Evolutionary conservation across 352 stramenopile species (phyloP).

Genomic region (Pythium volutum): DNA sequence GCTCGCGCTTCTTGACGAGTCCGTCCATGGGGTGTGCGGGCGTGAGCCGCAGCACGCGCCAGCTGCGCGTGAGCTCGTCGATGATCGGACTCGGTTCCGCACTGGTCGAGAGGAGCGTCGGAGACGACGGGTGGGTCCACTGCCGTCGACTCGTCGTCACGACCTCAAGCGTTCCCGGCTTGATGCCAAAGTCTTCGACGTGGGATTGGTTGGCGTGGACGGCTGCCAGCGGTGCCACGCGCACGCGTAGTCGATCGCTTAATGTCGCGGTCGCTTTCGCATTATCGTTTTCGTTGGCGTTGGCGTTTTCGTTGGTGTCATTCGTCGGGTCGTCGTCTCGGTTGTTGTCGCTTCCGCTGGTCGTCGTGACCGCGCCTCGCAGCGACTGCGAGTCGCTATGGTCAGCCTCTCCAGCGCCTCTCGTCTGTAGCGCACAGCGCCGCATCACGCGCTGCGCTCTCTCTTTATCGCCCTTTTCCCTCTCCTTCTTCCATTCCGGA

Average conservation of each 20-base stretch:
- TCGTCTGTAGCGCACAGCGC: too few species aligned
- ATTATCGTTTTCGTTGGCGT: too few species aligned
- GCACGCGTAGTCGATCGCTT: not conserved
- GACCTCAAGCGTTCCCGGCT: constrained; percentile 17
- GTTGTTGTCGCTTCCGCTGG: not conserved
- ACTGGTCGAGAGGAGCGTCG: not conserved
- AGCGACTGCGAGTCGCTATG: not conserved
- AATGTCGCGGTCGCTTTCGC: not conserved
- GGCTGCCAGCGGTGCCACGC: not conserved
- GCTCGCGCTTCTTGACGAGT: constrained; percentile 17
- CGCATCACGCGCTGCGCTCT: too few species aligned
- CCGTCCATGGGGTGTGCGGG: constrained; percentile 8
- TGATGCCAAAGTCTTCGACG: constrained; percentile 18
- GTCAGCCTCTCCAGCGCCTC: too few species aligned
- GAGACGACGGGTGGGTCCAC: constrained; percentile 11
- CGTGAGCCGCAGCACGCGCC: constrained; percentile 19
- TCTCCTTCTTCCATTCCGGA: too few species aligned
- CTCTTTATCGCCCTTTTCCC: too few species aligned
- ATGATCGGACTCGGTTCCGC: constrained; percentile 15
- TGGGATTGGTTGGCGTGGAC: not conserved
- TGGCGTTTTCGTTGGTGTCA: not conserved
- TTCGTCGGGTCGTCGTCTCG: not conserved
- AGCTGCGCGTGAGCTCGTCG: constrained; percentile 18
- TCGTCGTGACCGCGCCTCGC: not conserved
- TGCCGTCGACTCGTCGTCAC: not conserved